Conservation (phyloP, 331 rosid species). For the Telfairia occidentalis region DNA sequence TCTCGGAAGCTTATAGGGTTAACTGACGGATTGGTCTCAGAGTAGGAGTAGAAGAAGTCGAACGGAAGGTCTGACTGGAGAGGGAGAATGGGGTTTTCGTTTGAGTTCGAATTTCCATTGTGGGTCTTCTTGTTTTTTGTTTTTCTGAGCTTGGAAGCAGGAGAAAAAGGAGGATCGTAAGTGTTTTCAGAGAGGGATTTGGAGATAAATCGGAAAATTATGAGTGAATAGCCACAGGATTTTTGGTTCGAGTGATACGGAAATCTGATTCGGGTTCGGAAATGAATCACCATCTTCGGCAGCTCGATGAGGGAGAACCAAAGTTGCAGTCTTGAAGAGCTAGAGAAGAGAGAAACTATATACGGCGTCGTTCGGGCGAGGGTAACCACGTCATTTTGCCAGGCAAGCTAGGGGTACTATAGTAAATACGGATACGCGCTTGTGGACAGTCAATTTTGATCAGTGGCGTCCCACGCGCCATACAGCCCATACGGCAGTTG, state of each 20-base stretch:
- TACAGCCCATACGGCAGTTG: neutral
- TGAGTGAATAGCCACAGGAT: neutral
- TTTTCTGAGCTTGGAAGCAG: conserved; percentile 22
- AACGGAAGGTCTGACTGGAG: conserved; percentile 69
- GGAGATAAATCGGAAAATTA: conserved; percentile 15
- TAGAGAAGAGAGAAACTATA: neutral
- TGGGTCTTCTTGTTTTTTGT: conserved; percentile 13
- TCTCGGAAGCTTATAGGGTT: conserved; percentile 69
- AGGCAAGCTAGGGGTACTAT: neutral
- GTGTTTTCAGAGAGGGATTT: conserved; percentile 14
- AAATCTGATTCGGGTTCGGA: neutral
- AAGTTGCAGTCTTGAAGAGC: neutral
- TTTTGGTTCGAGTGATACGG: neutral
- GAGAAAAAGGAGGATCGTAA: conserved; percentile 75
- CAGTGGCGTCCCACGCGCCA: conserved; percentile 12
- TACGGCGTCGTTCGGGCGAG: neutral
- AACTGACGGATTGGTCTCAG: conserved; percentile 39
- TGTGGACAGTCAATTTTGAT: conserved; percentile 10
- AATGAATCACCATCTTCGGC: neutral
- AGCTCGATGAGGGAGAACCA: neutral
- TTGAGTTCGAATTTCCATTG: conserved; percentile 14
- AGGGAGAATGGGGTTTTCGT: conserved; percentile 20
- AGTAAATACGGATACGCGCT: neutral
- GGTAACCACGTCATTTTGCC: neutral
- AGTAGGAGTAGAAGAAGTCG: conserved; percentile 72